Base-by-base conservation (phyloP, 2,329 filamentous ascomycete species). In the Colletotrichum somersetense region DNA sequence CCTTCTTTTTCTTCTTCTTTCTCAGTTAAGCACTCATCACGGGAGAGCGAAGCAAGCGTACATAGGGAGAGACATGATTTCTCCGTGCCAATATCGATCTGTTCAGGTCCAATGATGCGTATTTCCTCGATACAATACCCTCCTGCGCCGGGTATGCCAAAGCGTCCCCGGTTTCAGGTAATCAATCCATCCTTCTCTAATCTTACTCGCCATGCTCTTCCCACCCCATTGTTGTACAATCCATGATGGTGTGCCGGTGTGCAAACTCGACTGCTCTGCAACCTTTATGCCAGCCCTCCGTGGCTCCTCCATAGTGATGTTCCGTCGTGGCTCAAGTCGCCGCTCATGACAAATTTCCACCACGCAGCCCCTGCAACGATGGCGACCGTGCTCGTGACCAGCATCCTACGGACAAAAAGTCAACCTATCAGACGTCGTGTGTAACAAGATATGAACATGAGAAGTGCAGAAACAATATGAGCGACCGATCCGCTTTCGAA, bases 371-470 rank as follows among this genome's bases (percentile, higher is more conserved):
- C 71, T 18, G 57, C 48, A 56, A 72, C 65, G 46, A 74, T 62
- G 61, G 56, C 72, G 33, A 65, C 72, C 65, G 72, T 72, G 65
- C 72, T 65, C 58, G 72, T 72, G 35, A 57, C 61, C 72, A 72
- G 66, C 70, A 73, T 71, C 66, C 71, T 73, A 38, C 56, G 56
- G 50, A 62, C 61, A 73, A 71, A 70, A 70, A 71, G 71, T 73
- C 71, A 73, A 73, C 67, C 71, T 70, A 52, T 73, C 71, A 73
- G 61, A 71, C 67, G 62, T 66, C 52, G 67, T 73, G 62, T 62
- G 71, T 62, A 71, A 44, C 33, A 61, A 64, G 42, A 23, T 42
- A 72, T 62, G 26, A 46, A 50, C 18, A 62, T 67, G 59, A 40
- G 6, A 59, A 62, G 20, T 44, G 46, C 10, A 12, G 44, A 57